Base-by-base conservation (phyloP, 768 basidiomycete genomes). In the Chalciporus sphaerocephalus region DNA sequence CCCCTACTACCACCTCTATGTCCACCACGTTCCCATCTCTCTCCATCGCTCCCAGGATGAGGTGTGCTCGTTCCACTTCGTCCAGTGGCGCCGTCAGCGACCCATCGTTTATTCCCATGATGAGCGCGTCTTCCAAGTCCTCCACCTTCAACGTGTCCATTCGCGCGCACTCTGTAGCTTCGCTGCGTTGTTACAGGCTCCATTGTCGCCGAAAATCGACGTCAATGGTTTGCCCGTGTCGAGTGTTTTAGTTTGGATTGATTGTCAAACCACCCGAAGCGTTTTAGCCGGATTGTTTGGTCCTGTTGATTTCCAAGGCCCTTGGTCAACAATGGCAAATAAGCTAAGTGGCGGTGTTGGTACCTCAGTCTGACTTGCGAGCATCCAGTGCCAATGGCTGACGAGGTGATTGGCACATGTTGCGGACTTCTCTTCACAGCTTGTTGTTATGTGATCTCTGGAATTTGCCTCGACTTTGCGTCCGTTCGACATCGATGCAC, bases 21-120 rank as follows among this genome's bases (percentile, higher is more conserved):
- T 5, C 77, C 78, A 5, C 81, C 82, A 37, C 83, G 73, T 41
- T 86, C 84, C 80, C 83, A 78, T 36, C 78, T 69, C 42, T 81
- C 81, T 20, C 58, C 56, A 52, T 84, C 80, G 15, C 57, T 57
- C 16, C 58, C 58, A 50, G 69, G 60, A 38, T 66, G 64, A 6
- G 71, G 65, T 4, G 68, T 69, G 36, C 56, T 68, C 42, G 59
- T 52, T 20, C 66, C 57, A 40, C 59, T 67, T 48, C 69, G 62
- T 24, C 68, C 66, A 21, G 50, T 34, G 43, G 60, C 59, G 38
- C 61, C 63, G 37, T 67, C 66, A 6, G 80, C 73, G 9, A 76
- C 69, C 83, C 83, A 85, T 47, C 80, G 78, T 51, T 74, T 82
- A 68, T 85, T 85, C 42, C 74, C 69, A 5, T 69, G 71, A 30